These are phyloP conservation scores for Paraphaeosphaeria sporulosa DNA, from an alignment of 2,329 filamentous ascomycete genomes.

Conservation along the genomic window DNA sequence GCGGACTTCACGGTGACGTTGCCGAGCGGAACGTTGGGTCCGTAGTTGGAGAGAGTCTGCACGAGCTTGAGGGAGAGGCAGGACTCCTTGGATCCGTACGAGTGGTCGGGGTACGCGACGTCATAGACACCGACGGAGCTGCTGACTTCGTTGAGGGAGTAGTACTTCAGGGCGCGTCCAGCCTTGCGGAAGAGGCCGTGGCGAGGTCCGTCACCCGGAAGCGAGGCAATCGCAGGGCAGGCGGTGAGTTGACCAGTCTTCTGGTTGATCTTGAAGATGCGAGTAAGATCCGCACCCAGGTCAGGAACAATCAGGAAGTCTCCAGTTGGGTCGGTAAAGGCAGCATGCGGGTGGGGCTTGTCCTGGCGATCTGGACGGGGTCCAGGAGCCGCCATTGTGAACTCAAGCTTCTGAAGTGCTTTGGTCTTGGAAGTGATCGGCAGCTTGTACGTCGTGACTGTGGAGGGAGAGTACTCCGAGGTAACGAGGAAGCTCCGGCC, in stretches of 20 bases:
- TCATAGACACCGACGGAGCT: conserved; percentile 43
- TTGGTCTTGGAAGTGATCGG: conserved; percentile 36
- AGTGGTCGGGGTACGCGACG: conserved; percentile 35
- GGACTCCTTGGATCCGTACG: conserved; percentile 21
- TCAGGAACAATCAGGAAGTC: conserved; percentile 61
- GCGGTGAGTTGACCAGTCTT: conserved; percentile 55
- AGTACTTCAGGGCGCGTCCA: conserved; percentile 31
- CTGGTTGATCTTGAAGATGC: conserved; percentile 61
- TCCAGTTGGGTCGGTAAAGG: conserved; percentile 59
- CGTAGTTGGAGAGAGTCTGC: conserved; percentile 44
- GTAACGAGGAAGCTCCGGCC: conserved; percentile 38
- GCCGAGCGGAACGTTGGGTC: conserved; percentile 36
- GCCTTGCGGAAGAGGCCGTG: conserved; percentile 61
- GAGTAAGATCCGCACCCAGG: conserved; percentile 63
- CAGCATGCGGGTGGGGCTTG: conserved; percentile 63
- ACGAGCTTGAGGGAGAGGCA: conserved; percentile 41
- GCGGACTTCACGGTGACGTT: conserved; percentile 39
- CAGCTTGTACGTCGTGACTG: conserved; percentile 46
- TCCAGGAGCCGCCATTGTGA: conserved; percentile 47
- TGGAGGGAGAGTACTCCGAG: conserved; percentile 35
- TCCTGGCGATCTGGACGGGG: conserved; percentile 61
- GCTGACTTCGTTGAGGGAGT: conserved; percentile 44
- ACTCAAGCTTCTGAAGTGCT: conserved; percentile 40
- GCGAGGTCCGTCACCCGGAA: conserved; percentile 60
- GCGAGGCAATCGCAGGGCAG: conserved; percentile 54